These are phyloP conservation scores for Colletotrichum falcatum DNA, from an alignment of 2,329 filamentous ascomycete genomes.

Conservation along the genomic window DNA sequence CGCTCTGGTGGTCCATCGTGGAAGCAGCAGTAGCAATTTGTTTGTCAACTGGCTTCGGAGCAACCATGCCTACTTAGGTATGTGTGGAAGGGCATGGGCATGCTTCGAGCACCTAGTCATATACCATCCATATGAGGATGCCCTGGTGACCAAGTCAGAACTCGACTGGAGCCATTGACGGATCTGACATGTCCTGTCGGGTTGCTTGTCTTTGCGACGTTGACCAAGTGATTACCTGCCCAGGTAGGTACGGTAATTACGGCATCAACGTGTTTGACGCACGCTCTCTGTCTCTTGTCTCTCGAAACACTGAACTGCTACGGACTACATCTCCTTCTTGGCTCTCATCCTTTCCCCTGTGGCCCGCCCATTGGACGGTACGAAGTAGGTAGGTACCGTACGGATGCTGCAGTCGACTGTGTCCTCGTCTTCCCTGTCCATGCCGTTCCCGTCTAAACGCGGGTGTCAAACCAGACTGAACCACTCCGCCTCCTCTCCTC, in stretches of 20 bases:
- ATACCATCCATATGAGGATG: neutral
- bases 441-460: constrained; percentile 40
- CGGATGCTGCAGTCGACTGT: constrained; percentile 6
- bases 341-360: neutral
- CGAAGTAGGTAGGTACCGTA: too few relatives aligned
- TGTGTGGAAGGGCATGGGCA: neutral
- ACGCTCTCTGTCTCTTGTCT: constrained; percentile 4
- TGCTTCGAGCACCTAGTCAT: neutral
- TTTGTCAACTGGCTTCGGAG: neutral
- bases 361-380: neutral
- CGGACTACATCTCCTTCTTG: constrained; percentile 1
- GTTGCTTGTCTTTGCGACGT: neutral
- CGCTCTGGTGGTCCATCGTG: constrained; percentile 8
- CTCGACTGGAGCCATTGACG: neutral
- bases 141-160: neutral
- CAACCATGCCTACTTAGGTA: neutral
- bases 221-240: too few relatives aligned
- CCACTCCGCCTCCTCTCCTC: constrained; percentile 32
- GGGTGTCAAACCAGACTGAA: constrained; percentile 33
- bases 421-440: constrained; percentile 19
- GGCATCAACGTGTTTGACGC: neutral
- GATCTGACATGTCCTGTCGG: neutral
- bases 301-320: neutral
- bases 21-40: constrained; percentile 3
- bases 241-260: neutral